A percentile compares a stretch with the other conserved stretches of the same genome.
These are phyloP conservation scores for Candida verbasci DNA, from an alignment of 805 yeast genomes.

Conservation along the genomic window DNA sequence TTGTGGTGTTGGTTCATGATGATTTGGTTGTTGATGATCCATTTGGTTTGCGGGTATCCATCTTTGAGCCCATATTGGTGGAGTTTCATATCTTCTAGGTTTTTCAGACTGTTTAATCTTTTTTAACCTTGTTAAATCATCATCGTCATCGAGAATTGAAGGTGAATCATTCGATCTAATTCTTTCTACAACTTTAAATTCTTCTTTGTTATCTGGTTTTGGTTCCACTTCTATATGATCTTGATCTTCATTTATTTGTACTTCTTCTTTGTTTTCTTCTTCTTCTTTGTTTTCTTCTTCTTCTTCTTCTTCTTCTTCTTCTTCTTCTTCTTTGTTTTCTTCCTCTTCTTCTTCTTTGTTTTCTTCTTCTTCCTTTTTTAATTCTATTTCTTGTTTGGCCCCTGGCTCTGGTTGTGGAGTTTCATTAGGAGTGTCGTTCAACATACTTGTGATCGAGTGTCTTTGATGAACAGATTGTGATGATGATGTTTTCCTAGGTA, in stretches of 20 bases:
- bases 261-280: too few relatives aligned
- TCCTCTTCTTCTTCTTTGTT: too few relatives aligned
- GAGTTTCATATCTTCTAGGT: conserved; percentile 58
- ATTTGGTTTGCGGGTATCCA: conserved; percentile 45
- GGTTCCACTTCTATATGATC: too few relatives aligned
- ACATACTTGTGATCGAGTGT: conserved; percentile 25
- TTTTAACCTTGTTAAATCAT: conserved; percentile 24
- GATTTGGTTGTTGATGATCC: neutral
- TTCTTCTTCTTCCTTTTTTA: neutral
- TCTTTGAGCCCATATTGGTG: conserved; percentile 83
- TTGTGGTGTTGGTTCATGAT: neutral
- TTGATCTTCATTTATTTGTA: too few relatives aligned
- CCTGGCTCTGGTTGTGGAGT: conserved; percentile 3
- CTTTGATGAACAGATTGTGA: conserved; percentile 16
- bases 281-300: too few relatives aligned
- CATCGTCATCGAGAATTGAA: conserved; percentile 14
- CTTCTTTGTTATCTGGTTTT: conserved; percentile 1
- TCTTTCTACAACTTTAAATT: neutral
- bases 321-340: too few relatives aligned
- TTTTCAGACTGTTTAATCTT: conserved; percentile 28
- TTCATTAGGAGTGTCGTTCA: conserved; percentile 17
- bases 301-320: too few relatives aligned
- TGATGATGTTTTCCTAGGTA: conserved; percentile 3
- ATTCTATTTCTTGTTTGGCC: conserved; percentile 1
- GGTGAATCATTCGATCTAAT: neutral